Evolutionary conservation across 306 rosid genomes (phyloP).

Genomic region (Acacia crassicarpa): DNA sequence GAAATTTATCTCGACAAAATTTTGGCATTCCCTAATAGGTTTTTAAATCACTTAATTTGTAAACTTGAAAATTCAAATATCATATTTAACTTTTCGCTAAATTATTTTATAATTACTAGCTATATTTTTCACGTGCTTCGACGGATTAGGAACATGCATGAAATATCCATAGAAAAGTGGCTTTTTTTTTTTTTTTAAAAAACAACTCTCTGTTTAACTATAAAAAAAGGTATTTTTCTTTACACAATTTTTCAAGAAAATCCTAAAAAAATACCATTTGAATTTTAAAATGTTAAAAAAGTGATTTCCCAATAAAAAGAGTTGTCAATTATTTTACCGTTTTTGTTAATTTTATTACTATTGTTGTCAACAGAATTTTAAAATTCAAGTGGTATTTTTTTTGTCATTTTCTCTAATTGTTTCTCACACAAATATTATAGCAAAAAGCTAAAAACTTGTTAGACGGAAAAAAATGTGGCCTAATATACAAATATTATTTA

Average conservation of each 20-base stretch:
- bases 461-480: not conserved
- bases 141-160: not conserved
- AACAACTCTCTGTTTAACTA: not conserved
- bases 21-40: not conserved
- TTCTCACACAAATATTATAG: not conserved
- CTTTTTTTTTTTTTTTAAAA: no score
- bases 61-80: not conserved
- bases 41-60: not conserved
- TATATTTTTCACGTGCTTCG: not conserved
- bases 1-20: not conserved
- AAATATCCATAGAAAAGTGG: not conserved
- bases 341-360: no score
- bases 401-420: no score
- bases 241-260: not conserved
- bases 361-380: no score
- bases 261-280: no score
- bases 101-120: not conserved
- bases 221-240: not conserved
- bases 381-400: no score
- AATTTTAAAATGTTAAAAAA: no score
- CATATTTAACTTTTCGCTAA: not conserved
- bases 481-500: not conserved
- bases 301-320: no score
- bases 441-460: not conserved
- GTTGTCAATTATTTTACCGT: no score